Conservation (phyloP, 331 rosid genomes). For the Dryas integrifolia region DNA sequence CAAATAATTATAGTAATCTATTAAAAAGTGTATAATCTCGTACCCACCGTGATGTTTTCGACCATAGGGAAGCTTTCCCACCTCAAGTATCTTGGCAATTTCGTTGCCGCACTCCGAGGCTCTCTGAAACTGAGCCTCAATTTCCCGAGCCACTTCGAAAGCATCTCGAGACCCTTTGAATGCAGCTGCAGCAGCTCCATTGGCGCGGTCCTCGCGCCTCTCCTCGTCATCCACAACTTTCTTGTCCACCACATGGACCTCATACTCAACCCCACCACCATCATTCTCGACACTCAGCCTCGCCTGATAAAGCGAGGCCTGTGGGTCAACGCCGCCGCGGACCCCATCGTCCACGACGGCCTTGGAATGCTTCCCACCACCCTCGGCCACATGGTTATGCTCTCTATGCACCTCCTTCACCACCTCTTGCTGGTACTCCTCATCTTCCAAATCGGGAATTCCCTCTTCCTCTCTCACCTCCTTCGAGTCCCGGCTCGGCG, state of each 20-base stretch:
- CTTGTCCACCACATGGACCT: conserved; percentile 75
- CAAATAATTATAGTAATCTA: neutral
- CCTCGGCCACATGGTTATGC: conserved; percentile 45
- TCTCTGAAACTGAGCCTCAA: conserved; percentile 66
- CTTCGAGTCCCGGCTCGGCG: conserved; percentile 70
- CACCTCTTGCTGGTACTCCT: conserved; percentile 61
- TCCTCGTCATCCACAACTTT: conserved; percentile 62
- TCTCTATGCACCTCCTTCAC: conserved; percentile 76
- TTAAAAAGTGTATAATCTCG: neutral
- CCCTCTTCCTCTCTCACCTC: conserved; percentile 92
- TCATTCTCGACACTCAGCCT: conserved; percentile 50
- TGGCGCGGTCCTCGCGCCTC: conserved; percentile 46
- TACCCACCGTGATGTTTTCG: conserved; percentile 63
- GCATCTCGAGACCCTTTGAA: conserved; percentile 57
- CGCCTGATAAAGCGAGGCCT: conserved; percentile 35
- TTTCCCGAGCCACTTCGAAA: conserved; percentile 66
- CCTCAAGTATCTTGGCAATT: conserved; percentile 75
- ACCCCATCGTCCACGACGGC: conserved; percentile 25
- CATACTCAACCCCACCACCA: conserved; percentile 45
- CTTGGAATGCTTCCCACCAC: conserved; percentile 34
- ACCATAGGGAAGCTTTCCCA: conserved; percentile 63
- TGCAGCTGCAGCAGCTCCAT: conserved; percentile 39
- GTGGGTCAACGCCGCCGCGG: too few relatives aligned
- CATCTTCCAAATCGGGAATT: conserved; percentile 95
- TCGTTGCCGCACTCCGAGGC: conserved; percentile 77